phyloP scores from a whole-genome alignment of 257 asterid genomes.

The Salvia hispanica region DNA sequence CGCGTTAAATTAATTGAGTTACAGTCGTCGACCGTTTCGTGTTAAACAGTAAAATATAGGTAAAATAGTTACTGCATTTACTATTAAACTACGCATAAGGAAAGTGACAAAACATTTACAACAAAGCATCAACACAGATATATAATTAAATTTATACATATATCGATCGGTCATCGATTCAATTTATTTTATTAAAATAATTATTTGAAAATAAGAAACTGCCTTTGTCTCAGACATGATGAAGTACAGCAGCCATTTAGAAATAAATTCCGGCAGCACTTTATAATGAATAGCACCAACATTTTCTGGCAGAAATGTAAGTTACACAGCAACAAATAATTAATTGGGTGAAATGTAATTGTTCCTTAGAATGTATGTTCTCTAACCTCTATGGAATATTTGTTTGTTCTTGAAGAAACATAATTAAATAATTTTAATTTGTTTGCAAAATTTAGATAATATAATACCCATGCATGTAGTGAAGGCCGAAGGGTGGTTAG shows the following conservation, averaged over 20 bases:
- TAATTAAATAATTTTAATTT: conserved; percentile 4
- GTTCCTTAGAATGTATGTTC: conserved; percentile 50
- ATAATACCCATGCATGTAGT: not conserved
- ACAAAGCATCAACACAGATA: not conserved
- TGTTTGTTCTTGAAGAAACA: conserved; percentile 28
- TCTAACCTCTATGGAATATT: conserved; percentile 41
- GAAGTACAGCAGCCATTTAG: conserved; percentile 4
- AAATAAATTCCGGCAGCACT: conserved; percentile 23
- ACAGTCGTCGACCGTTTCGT: not conserved
- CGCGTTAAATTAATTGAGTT: not conserved
- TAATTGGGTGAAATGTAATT: conserved; percentile 50
- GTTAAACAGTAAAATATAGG: conserved; percentile 11
- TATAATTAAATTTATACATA: no score
- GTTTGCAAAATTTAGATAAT: conserved; percentile 12
- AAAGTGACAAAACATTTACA: conserved; percentile 8
- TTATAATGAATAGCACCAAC: conserved; percentile 19
- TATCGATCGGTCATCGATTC: no score
- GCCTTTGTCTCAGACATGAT: conserved; percentile 13
- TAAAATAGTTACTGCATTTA: conserved; percentile 14
- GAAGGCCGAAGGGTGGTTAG: no score
- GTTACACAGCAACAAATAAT: conserved; percentile 21
- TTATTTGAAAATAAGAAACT: not conserved
- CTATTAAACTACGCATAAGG: not conserved
- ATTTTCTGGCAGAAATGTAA: conserved; percentile 20
- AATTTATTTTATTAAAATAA: no score